Conservation (phyloP, 768 basidiomycete genomes). For the Chalciporus chontae region DNA sequence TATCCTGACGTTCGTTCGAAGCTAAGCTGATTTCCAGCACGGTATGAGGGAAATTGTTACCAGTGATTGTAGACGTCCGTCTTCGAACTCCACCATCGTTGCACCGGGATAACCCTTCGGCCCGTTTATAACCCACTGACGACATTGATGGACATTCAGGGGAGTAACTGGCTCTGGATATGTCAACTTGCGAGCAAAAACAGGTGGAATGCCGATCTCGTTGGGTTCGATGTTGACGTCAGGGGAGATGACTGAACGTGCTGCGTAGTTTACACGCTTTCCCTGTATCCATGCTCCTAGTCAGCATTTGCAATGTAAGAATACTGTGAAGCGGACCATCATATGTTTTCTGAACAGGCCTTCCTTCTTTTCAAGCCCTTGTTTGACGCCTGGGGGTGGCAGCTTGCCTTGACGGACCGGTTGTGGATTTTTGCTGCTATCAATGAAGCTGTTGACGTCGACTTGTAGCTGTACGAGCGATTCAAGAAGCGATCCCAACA, state of each 20-base stretch:
- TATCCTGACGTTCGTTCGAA: slow-evolving; percentile 52
- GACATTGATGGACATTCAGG: slow-evolving; percentile 83
- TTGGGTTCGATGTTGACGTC: slow-evolving; percentile 99
- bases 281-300: slow-evolving; percentile 50
- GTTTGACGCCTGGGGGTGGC: slow-evolving; percentile 92
- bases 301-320: background rate
- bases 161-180: slow-evolving; percentile 97
- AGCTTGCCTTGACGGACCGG: slow-evolving; percentile 83
- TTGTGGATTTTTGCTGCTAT: slow-evolving; percentile 91
- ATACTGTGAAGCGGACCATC: slow-evolving; percentile 67
- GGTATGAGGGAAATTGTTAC: slow-evolving; percentile 35
- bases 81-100: slow-evolving; percentile 91
- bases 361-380: slow-evolving; percentile 97
- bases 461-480: slow-evolving; percentile 85
- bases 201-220: slow-evolving; percentile 96
- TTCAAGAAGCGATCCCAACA: slow-evolving; percentile 72
- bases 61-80: slow-evolving; percentile 82
- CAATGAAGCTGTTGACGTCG: slow-evolving; percentile 96
- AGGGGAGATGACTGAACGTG: slow-evolving; percentile 99
- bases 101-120: slow-evolving; percentile 89
- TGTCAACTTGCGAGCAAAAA: slow-evolving; percentile 94
- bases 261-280: slow-evolving; percentile 98
- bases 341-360: slow-evolving; percentile 97
- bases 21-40: slow-evolving; percentile 2
- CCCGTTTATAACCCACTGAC: slow-evolving; percentile 88